Evolutionary conservation across 202 grass and related monocot genomes (phyloP), one percentile per base, ranked within the genome.

Genomic region (Thinopyrum obtusiflorum): DNA sequence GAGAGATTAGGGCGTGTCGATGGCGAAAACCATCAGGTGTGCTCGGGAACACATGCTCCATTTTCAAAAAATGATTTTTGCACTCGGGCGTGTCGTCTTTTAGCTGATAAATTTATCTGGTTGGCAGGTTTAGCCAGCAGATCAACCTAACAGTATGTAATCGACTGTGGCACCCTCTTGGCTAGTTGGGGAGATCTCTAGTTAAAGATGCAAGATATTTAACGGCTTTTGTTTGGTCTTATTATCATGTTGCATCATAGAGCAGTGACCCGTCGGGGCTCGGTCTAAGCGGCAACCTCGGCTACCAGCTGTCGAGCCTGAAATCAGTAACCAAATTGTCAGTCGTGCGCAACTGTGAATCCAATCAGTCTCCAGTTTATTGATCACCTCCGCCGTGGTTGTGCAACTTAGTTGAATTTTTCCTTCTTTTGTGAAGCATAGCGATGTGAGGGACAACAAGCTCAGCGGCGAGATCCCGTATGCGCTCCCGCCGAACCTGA

Each of bases 301-400:
- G 97, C 25, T 99, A 96, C 70, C 86, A 96, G 83, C 89, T 96
- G 3, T 96, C 97, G 6, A 84, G 87, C 88, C 80, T 96, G 77
- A 97, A 94, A 76, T 93, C 93, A 66, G 89, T 99, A 80, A 99
- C 93, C 33, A 91, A 97, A 84, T 97, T 99, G 97, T 99, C 89
- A 99, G 97, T 88, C 55, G 21, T 87, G 83, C 61, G 63, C 51
- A 10, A 59, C 59, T 71, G 85, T 60, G 80, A 79, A 81, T 83
- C 55, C 53, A 73, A 49, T 10, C 5, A 12, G 11, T 70, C 89
- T 84, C 68, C 35, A 25, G 72, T 15, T 57, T 4, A 59, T 10
- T 20, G 20, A 59, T 1, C 55, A 39, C 40, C 63, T 62, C 81
- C 27, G 31, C 51, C 51, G 17, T 93, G 61, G 79, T 92, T 83